Evolutionary conservation across 108 stramenopile genomes (phyloP).

Genomic region (Nitzschia palea): DNA sequence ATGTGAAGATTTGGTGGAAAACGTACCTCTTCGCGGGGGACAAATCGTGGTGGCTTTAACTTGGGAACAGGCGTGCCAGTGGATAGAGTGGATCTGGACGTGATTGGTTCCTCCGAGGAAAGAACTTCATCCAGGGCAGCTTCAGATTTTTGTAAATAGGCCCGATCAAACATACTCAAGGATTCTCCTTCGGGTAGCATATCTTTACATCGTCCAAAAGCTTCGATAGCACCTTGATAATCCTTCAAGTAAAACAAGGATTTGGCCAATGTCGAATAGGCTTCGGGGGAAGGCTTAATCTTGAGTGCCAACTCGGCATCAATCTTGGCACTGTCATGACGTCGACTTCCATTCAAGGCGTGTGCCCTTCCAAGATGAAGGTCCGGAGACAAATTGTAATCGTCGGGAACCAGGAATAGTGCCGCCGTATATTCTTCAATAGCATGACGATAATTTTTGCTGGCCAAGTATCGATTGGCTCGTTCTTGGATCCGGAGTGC

Average conservation of each 20-base stretch:
- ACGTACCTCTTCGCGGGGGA: conserved; percentile 76
- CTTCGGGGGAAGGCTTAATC: conserved; percentile 74
- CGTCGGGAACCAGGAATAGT: conserved; percentile 82
- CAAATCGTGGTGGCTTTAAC: conserved; percentile 82
- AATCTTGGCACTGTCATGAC: conserved; percentile 78
- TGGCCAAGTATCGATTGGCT: conserved; percentile 65
- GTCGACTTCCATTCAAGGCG: conserved; percentile 80
- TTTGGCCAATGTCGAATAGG: conserved; percentile 85
- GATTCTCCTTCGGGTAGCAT: conserved; percentile 63
- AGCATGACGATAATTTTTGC: conserved; percentile 76
- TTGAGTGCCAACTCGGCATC: conserved; percentile 76
- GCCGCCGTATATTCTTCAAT: conserved; percentile 90
- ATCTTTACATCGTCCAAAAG: conserved; percentile 65
- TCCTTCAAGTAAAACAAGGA: conserved; percentile 82
- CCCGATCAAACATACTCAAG: conserved; percentile 82
- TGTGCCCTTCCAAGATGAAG: conserved; percentile 81
- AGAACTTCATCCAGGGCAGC: conserved; percentile 58
- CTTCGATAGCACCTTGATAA: conserved; percentile 67
- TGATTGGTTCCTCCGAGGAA: conserved; percentile 7
- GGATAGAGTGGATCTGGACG: conserved; percentile 3
- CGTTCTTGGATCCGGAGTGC: conserved; percentile 83
- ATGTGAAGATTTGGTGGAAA: too few species aligned
- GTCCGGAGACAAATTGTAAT: conserved; percentile 73
- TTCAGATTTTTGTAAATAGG: conserved; percentile 77
- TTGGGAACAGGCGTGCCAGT: conserved; percentile 66